Evolutionary conservation across 75 land plant species (phyloP).

Genomic region (Cryptomeria japonica): DNA sequence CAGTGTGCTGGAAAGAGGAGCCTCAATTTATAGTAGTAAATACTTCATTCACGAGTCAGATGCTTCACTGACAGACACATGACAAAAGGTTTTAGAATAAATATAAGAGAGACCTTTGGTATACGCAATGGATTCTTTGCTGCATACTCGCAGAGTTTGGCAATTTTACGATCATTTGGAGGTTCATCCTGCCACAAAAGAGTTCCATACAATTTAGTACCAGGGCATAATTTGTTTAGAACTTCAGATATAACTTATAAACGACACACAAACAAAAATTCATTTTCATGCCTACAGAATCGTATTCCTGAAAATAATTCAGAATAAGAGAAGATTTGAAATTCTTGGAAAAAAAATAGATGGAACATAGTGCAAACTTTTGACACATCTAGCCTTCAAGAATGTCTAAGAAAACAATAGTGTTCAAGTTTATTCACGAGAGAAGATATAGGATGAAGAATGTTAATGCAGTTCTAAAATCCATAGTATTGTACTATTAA

Average conservation of each 20-base stretch:
- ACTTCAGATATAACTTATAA: neutral
- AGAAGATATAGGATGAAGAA: neutral
- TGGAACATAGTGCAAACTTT: neutral
- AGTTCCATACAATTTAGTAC: neutral
- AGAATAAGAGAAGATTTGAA: neutral
- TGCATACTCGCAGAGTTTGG: conserved; percentile 94
- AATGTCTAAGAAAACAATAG: neutral
- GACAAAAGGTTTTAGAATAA: neutral
- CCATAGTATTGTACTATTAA: neutral
- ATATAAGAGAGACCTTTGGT: conserved; percentile 71
- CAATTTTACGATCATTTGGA: conserved; percentile 84
- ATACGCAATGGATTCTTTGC: conserved; percentile 91
- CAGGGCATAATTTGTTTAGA: neutral
- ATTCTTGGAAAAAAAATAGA: neutral
- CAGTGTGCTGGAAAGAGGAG: neutral
- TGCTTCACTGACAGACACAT: neutral
- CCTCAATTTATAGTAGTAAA: neutral
- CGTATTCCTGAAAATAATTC: neutral
- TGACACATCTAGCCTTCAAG: neutral
- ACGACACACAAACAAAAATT: neutral
- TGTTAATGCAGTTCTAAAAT: neutral
- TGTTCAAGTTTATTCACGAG: neutral
- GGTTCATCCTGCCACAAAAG: conserved; percentile 58
- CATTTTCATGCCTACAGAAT: neutral
- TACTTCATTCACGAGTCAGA: neutral